Conservation (phyloP, 2,329 filamentous ascomycete genomes). For the Tolypocladium ophioglossoides region DNA sequence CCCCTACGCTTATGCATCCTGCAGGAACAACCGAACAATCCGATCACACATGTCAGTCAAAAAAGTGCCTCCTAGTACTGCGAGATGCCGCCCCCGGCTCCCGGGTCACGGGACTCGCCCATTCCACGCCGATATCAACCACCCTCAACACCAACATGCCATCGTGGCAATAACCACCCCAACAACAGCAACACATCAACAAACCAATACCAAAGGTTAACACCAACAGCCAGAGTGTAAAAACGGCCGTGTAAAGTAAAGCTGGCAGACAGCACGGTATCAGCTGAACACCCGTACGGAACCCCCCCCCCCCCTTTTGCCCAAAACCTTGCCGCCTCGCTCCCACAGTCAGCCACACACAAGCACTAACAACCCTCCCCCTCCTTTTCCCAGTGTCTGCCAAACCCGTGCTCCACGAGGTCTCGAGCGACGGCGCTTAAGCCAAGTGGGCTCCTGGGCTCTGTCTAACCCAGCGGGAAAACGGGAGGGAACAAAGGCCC, state of each 20-base stretch:
- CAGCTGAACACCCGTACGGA: background rate
- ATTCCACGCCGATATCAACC: background rate
- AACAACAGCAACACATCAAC: background rate
- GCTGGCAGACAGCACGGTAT: background rate
- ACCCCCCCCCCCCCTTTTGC: background rate
- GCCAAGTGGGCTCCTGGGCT: background rate
- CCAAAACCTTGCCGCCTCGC: background rate
- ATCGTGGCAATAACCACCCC: background rate
- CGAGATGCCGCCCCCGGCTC: background rate
- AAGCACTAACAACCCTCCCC: background rate
- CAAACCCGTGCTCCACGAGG: background rate
- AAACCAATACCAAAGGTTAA: too few relatives aligned
- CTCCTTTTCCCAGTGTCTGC: background rate
- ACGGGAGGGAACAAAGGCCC: constrained; percentile 8
- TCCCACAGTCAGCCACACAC: background rate
- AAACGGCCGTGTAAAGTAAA: background rate
- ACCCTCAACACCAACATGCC: background rate
- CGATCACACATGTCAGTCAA: background rate
- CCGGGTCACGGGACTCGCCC: background rate
- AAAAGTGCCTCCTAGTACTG: background rate
- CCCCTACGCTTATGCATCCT: background rate
- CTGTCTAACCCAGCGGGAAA: background rate
- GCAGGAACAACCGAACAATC: background rate
- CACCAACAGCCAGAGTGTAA: background rate
- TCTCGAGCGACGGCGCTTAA: background rate